A percentile compares a stretch with the other conserved stretches of the same genome.
Evolutionary conservation across 768 basidiomycete genomes (phyloP).

Genomic region (Saitozyma podzolica): DNA sequence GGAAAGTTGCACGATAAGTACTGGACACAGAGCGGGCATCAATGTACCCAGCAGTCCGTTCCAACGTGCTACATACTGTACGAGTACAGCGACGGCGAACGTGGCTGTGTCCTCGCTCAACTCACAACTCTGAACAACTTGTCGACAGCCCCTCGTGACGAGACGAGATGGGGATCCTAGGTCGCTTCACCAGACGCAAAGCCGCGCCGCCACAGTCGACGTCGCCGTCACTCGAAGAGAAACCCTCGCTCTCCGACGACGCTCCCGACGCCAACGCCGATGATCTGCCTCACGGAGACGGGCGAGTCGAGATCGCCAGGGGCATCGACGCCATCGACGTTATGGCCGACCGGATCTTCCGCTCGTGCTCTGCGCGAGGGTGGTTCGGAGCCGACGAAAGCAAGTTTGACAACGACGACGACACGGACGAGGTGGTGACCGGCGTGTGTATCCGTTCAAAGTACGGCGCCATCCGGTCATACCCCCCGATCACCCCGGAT

Average conservation of each 20-base stretch:
- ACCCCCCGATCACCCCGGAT: constrained; percentile 77
- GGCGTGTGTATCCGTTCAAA: constrained; percentile 18
- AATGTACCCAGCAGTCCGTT: too few relatives aligned
- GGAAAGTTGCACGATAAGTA: too few relatives aligned
- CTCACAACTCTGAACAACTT: not conserved
- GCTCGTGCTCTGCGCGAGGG: constrained; percentile 10
- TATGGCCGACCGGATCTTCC: constrained; percentile 19
- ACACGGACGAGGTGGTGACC: constrained; percentile 7
- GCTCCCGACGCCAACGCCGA: constrained; percentile 3
- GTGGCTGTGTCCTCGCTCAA: not conserved
- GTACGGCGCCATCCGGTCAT: constrained; percentile 58
- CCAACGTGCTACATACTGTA: too few relatives aligned
- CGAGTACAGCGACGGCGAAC: not conserved
- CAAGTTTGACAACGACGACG: not conserved
- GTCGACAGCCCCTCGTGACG: not conserved
- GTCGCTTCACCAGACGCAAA: too few relatives aligned
- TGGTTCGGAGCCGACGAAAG: constrained; percentile 9
- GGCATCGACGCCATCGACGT: constrained; percentile 17
- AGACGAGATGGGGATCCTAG: too few relatives aligned
- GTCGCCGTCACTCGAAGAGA: too few relatives aligned
- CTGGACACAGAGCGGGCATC: too few relatives aligned
- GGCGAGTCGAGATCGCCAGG: too few relatives aligned
- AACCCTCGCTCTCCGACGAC: not conserved
- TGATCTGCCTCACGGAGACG: not conserved
- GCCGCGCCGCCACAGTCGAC: too few relatives aligned